Evolutionary conservation across 2,329 filamentous ascomycete genomes (phyloP).

Genomic region (Tolypocladium capitatum): DNA sequence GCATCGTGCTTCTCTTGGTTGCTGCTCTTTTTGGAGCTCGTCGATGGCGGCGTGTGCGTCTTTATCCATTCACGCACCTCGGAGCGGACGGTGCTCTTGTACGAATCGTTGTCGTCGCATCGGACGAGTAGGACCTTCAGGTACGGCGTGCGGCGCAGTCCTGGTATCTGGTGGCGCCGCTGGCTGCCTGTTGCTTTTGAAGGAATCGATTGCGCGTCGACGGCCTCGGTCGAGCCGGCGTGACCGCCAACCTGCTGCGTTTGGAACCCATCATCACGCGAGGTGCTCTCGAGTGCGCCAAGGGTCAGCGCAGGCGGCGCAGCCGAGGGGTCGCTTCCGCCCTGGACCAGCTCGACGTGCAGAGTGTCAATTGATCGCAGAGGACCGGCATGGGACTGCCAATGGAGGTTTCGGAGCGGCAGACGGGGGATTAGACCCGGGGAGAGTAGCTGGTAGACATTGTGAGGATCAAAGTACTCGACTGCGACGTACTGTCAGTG

Average conservation of each 20-base stretch:
- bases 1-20: constrained; percentile 89
- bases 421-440: constrained; percentile 66
- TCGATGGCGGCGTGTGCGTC: constrained; percentile 48
- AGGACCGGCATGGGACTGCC: constrained; percentile 88
- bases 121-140: constrained; percentile 79
- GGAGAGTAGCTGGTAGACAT: constrained; percentile 71
- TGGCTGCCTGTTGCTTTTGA: constrained; percentile 19
- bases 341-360: constrained; percentile 73
- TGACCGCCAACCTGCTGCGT: constrained; percentile 37
- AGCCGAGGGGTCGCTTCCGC: constrained; percentile 33
- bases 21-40: constrained; percentile 40
- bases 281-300: constrained; percentile 17
- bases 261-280: constrained; percentile 46
- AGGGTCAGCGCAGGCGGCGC: constrained; percentile 16
- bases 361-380: constrained; percentile 87
- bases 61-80: constrained; percentile 88
- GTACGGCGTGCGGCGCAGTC: constrained; percentile 83
- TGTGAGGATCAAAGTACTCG: constrained; percentile 90
- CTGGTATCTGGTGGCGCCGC: constrained; percentile 87
- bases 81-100: constrained; percentile 67
- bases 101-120: constrained; percentile 91
- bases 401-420: constrained; percentile 83
- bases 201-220: constrained; percentile 20
- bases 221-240: constrained; percentile 22
- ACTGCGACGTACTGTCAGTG: constrained; percentile 35